Base-by-base conservation (phyloP, 1,139 yeast species). In the Nakaseomyces glabratus region DNA sequence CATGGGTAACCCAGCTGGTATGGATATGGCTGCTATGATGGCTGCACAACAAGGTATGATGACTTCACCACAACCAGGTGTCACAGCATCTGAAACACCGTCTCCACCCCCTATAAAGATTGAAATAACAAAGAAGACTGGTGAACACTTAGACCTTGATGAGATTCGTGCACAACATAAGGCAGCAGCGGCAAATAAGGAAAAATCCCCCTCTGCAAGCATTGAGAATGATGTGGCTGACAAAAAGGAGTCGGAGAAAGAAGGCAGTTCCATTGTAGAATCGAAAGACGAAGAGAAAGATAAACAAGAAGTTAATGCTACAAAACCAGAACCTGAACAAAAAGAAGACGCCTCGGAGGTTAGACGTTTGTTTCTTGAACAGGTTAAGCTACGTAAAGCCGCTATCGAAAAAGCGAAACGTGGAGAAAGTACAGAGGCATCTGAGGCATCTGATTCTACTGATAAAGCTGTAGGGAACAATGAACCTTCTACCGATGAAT, bases 71-170 rank as follows among this genome's bases (percentile, higher is more conserved):
- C 25, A 26, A 26, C 30, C 21, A n/a, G 18, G 30, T 12, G 10
- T 26, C 11, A 29, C 20, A 20, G 24, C 33, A 4, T 15, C 30
- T 17, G 21, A 14, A 17, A 20, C 17, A 18, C 21, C 30, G 5
- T 20, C 7, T 4, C 17, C 30, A 4, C 30, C 30, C 4, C 30
- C 30, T 26, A 51, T 45, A 18, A 53, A 51, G 37, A 51, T 55
- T 33, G 57, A 55, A 40, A 55, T 55, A 26, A 55, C 58, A 3
- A 54, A 56, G n/a, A 54, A 55, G 39, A 46, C 52, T 21, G 60
- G 60, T 28, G 55, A 54, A 33, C 51, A 44, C 35, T 37, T 55
- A 26, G 54, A 54, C 41, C 42, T 55, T 34, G 44, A 39, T 17
- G 48, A 48, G 6, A 45, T 54, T 13, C 56, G 51, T 30, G 33